Evolutionary conservation across 2,329 filamentous ascomycete species (phyloP).

Genomic region (Penicillium sp.): DNA sequence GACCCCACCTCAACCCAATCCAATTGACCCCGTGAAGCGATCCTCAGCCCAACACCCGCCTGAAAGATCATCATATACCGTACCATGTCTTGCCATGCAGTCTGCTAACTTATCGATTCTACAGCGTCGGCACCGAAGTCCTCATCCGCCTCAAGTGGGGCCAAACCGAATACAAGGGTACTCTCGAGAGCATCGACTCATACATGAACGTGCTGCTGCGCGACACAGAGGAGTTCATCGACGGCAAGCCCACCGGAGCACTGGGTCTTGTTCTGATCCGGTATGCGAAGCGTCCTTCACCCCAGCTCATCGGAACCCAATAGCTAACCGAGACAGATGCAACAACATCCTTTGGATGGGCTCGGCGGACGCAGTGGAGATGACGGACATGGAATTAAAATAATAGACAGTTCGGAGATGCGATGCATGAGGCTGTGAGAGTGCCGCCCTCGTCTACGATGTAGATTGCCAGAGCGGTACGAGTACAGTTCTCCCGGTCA

Average conservation of each 20-base stretch:
- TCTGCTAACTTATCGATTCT: not conserved
- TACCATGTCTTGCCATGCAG: not conserved
- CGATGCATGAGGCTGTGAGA: not conserved
- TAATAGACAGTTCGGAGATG: constrained; percentile 14
- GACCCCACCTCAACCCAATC: constrained; percentile 4
- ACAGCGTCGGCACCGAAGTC: constrained; percentile 84
- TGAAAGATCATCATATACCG: not conserved
- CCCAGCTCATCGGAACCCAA: not conserved
- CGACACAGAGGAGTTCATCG: constrained; percentile 88
- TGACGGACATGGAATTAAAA: constrained; percentile 46
- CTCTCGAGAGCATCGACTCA: constrained; percentile 87
- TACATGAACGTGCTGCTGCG: constrained; percentile 99
- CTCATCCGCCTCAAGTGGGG: constrained; percentile 96
- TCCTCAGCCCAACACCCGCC: not conserved
- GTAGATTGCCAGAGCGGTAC: not conserved
- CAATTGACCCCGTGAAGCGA: not conserved
- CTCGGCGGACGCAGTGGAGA: constrained; percentile 54
- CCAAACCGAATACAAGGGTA: constrained; percentile 94
- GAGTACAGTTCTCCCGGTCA: not conserved
- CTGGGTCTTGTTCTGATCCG: constrained; percentile 91
- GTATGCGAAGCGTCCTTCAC: constrained; percentile 49
- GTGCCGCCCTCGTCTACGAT: not conserved
- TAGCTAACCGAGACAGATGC: constrained; percentile 58
- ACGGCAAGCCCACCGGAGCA: constrained; percentile 79
- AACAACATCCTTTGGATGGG: constrained; percentile 98